Conservation (phyloP, 2,329 filamentous ascomycete species). For the Calonectria multiphialidica region DNA sequence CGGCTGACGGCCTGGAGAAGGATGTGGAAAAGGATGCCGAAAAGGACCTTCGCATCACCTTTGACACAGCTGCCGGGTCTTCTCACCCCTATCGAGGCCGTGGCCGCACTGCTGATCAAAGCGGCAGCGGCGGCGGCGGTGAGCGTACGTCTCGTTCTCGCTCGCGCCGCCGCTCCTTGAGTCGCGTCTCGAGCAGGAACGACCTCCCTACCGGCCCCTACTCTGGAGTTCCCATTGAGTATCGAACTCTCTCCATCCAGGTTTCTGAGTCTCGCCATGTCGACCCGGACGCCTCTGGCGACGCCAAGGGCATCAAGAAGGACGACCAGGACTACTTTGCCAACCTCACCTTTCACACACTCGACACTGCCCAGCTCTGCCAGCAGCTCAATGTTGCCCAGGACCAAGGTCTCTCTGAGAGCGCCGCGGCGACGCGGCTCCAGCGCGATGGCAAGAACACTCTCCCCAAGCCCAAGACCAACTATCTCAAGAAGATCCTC, state of each 20-base stretch:
- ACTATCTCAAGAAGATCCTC: slow-evolving; percentile 56
- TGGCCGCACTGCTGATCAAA: neutral
- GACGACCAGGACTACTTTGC: slow-evolving; percentile 58
- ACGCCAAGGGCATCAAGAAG: slow-evolving; percentile 40
- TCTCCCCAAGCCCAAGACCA: slow-evolving; percentile 55
- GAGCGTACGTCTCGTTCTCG: slow-evolving; percentile 30
- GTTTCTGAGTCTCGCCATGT: slow-evolving; percentile 51
- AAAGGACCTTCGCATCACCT: slow-evolving; percentile 11
- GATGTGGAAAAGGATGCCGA: slow-evolving; percentile 11
- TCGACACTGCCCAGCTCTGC: slow-evolving; percentile 49
- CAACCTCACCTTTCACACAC: slow-evolving; percentile 53
- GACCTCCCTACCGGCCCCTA: slow-evolving; percentile 48
- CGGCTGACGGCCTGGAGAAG: slow-evolving; percentile 1
- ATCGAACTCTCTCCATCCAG: slow-evolving; percentile 56
- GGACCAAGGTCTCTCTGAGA: slow-evolving; percentile 50
- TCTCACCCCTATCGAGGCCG: neutral
- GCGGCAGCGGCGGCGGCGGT: neutral
- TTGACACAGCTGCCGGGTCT: neutral
- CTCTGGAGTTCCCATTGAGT: slow-evolving; percentile 53
- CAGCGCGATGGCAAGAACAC: slow-evolving; percentile 56
- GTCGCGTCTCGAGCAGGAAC: slow-evolving; percentile 25
- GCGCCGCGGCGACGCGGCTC: slow-evolving; percentile 48
- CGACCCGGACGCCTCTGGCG: slow-evolving; percentile 31
- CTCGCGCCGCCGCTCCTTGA: slow-evolving; percentile 36
- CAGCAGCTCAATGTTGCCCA: slow-evolving; percentile 54